A percentile compares a stretch with the other conserved stretches of the same genome.
phyloP scores from a whole-genome alignment of 768 basidiomycete species.

The Kwoniella bestiolae region DNA sequence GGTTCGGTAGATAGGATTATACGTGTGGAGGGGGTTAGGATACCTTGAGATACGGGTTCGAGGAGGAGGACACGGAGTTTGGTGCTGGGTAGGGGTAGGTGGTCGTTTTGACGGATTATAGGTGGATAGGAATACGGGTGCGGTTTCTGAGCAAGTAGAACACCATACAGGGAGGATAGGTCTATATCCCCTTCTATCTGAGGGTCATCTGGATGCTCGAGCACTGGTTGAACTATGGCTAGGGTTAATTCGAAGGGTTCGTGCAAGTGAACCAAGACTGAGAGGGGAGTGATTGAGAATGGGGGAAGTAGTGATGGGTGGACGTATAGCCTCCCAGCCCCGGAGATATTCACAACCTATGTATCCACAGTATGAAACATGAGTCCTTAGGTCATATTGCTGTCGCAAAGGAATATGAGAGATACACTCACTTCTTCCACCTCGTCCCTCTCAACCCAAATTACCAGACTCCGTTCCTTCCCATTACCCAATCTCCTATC shows the following conservation, averaged over 20 bases:
- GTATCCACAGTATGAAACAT: neutral
- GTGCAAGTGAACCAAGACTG: constrained; percentile 24
- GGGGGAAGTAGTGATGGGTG: constrained; percentile 34
- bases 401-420: neutral
- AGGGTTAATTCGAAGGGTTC: constrained; percentile 34
- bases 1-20: constrained; percentile 62
- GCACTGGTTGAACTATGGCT: constrained; percentile 37
- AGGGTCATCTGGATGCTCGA: neutral
- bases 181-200: constrained; percentile 13
- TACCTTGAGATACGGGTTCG: constrained; percentile 77
- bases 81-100: constrained; percentile 1
- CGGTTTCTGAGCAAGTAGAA: neutral
- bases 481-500: constrained; percentile 35
- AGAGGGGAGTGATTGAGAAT: constrained; percentile 22
- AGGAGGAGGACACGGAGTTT: constrained; percentile 63
- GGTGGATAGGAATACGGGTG: neutral
- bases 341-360: neutral
- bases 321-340: constrained; percentile 19
- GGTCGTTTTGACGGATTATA: constrained; percentile 37
- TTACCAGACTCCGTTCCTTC: constrained; percentile 25
- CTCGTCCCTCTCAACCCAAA: constrained; percentile 25
- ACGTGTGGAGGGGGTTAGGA: constrained; percentile 62
- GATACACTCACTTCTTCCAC: constrained; percentile 7
- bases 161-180: constrained; percentile 16
- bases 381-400: no score